A percentile compares a stretch with the other conserved stretches of the same genome.
Evolutionary conservation across 2,329 filamentous ascomycete genomes (phyloP).

Genomic region (Lachnellula occidentalis): DNA sequence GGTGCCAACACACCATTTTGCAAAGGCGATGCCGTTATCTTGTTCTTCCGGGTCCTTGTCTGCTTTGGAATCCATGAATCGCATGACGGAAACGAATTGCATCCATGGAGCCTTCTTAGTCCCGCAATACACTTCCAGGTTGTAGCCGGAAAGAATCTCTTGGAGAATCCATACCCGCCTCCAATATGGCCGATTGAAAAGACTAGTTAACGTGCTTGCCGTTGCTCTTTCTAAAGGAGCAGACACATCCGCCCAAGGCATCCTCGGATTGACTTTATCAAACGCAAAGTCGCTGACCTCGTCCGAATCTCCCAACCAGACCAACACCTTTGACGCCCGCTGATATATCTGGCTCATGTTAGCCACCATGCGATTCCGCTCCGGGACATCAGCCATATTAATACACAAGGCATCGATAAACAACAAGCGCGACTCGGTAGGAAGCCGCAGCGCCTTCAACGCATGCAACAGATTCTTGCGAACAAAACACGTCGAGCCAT

Average conservation of each 20-base stretch:
- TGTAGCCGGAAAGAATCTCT: not conserved
- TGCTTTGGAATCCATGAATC: not conserved
- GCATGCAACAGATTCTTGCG: not conserved
- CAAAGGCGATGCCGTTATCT: not conserved
- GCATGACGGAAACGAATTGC: not conserved
- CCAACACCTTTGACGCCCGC: not conserved
- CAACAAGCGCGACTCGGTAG: not conserved
- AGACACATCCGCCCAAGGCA: not conserved
- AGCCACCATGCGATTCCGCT: not conserved
- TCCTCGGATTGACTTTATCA: not conserved
- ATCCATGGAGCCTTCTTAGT: not conserved
- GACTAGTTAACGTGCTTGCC: not conserved
- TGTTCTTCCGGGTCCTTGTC: not conserved
- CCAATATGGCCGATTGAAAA: not conserved
- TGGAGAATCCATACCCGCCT: not conserved
- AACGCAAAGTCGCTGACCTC: not conserved
- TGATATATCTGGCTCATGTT: conserved; percentile 1
- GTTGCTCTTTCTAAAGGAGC: not conserved
- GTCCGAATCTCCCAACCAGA: not conserved
- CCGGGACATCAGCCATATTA: not conserved
- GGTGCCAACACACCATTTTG: not conserved
- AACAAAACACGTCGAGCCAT: not conserved
- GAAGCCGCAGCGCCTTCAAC: not conserved
- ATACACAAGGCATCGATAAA: not conserved
- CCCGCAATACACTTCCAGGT: not conserved